phyloP scores from a whole-genome alignment of 139 green algal species.

The Coccomyxa sp. region DNA sequence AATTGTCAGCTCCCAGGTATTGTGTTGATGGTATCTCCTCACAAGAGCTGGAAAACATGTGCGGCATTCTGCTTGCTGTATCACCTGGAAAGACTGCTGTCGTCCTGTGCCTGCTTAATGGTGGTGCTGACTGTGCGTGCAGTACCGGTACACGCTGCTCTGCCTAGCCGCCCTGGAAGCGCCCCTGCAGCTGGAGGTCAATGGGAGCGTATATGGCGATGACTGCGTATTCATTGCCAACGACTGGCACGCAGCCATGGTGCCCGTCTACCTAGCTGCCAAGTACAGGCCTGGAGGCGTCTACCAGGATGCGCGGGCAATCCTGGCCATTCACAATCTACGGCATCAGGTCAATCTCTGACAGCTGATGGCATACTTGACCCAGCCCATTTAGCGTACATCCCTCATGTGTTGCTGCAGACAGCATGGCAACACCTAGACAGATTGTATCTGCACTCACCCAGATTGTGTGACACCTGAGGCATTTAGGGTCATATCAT shows the following conservation, averaged over 20 bases:
- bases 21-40: too few relatives aligned
- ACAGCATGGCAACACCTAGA: too few relatives aligned
- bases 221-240: slow-evolving; percentile 52
- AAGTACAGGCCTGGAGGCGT: slow-evolving; percentile 81
- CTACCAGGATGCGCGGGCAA: slow-evolving; percentile 58
- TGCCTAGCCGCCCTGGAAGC: slow-evolving; percentile 65
- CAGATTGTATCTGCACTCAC: too few relatives aligned
- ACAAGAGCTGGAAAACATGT: too few relatives aligned
- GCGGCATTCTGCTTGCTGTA: neutral
- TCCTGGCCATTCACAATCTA: slow-evolving; percentile 90
- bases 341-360: slow-evolving; percentile 67
- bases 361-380: too few relatives aligned
- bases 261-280: slow-evolving; percentile 75
- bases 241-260: slow-evolving; percentile 72
- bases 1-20: neutral
- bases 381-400: too few relatives aligned
- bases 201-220: slow-evolving; percentile 30
- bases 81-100: neutral
- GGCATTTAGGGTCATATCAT: too few relatives aligned
- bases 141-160: slow-evolving; percentile 77
- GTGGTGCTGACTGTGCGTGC: too few relatives aligned
- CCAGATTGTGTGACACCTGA: too few relatives aligned
- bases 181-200: slow-evolving; percentile 55
- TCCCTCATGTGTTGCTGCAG: too few relatives aligned
- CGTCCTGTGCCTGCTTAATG: too few relatives aligned